Conservation (phyloP, 176 grass and related monocot species). For the Guadua angustifolia region DNA sequence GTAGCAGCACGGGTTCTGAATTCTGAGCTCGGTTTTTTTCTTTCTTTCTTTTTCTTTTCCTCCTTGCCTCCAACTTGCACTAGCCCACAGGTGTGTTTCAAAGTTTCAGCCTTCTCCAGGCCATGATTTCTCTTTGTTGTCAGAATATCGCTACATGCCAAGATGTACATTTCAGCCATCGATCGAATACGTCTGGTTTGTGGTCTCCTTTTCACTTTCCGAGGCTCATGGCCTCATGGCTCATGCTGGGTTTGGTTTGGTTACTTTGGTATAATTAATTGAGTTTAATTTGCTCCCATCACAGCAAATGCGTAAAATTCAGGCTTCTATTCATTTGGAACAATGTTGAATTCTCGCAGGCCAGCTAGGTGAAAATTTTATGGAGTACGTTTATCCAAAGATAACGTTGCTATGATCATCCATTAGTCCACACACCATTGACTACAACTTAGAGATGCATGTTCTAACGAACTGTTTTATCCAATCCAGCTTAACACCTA, state of each 20-base stretch:
- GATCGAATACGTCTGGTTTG: not conserved
- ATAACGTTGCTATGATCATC: not conserved
- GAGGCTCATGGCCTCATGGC: not conserved
- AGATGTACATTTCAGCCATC: slow-evolving; percentile 20
- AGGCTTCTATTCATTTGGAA: not conserved
- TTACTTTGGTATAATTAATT: not conserved
- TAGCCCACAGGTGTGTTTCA: slow-evolving; percentile 1
- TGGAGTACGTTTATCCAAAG: not conserved
- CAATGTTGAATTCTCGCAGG: not conserved
- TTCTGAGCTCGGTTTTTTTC: not conserved
- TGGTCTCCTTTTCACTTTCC: too few relatives aligned
- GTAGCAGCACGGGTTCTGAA: slow-evolving; percentile 27
- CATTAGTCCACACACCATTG: not conserved
- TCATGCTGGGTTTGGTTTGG: not conserved
- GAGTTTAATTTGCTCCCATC: not conserved
- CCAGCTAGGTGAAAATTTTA: not conserved
- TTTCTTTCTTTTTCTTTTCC: not conserved
- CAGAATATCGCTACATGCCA: slow-evolving; percentile 36
- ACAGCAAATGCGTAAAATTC: not conserved
- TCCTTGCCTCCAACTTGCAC: not conserved
- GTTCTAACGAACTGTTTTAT: not conserved
- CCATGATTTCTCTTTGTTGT: slow-evolving; percentile 8
- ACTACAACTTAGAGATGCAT: not conserved
- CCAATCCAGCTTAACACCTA: not conserved
- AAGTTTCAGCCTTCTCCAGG: slow-evolving; percentile 23